Evolutionary conservation across 768 basidiomycete species (phyloP).

Genomic region (Coprinopsis cinerea): DNA sequence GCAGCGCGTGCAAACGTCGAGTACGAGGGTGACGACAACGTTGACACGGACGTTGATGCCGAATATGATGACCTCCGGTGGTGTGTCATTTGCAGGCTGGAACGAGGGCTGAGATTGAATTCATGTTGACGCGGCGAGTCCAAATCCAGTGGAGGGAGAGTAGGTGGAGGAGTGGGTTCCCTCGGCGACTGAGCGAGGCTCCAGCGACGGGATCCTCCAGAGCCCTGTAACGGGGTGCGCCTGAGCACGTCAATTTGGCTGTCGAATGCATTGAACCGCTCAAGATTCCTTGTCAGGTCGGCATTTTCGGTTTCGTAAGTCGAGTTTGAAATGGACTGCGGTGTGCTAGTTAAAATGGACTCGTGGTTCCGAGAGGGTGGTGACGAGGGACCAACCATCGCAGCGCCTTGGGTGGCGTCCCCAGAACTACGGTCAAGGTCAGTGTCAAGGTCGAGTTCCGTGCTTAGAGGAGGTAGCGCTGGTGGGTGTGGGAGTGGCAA

Average conservation of each 20-base stretch:
- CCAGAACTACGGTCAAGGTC: background rate
- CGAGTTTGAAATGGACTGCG: no score
- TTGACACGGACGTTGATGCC: background rate
- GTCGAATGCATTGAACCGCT: constrained; percentile 51
- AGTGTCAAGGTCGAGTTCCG: constrained; percentile 12
- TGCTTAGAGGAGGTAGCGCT: background rate
- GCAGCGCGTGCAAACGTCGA: background rate
- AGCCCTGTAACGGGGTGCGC: constrained; percentile 22
- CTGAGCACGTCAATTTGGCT: constrained; percentile 45
- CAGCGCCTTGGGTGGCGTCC: background rate
- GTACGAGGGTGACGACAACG: background rate
- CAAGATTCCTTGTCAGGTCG: constrained; percentile 37
- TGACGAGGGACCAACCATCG: background rate
- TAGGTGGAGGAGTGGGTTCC: constrained; percentile 15
- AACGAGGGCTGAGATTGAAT: background rate
- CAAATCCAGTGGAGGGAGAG: constrained; percentile 5
- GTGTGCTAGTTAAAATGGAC: constrained; percentile 15
- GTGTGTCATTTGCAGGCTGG: background rate
- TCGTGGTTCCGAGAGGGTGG: constrained; percentile 4
- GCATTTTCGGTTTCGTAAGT: no score
- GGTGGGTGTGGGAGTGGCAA: constrained; percentile 9
- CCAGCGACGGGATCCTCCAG: background rate
- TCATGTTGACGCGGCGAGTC: background rate
- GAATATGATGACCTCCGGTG: background rate
- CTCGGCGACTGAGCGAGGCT: background rate